Percentiles rank a stretch among this genome's conserved stretches.
Conservation (phyloP, 148 eudicot genomes). For the Cornus suecica region DNA sequence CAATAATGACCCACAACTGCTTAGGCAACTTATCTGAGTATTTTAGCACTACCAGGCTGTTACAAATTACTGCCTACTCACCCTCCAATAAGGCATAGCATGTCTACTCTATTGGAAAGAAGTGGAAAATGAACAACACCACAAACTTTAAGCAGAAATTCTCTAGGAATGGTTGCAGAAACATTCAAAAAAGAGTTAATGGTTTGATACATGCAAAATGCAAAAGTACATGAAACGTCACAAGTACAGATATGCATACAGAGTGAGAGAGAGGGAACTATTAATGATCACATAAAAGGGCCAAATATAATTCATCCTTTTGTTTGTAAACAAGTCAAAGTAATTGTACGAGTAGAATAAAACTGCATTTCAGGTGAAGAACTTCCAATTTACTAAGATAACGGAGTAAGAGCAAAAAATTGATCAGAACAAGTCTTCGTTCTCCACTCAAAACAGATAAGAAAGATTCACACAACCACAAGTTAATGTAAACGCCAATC, state of each 20-base stretch:
- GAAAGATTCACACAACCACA: background rate
- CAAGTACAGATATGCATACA: background rate
- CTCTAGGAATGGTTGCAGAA: background rate
- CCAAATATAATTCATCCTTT: background rate
- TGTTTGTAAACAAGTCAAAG: background rate
- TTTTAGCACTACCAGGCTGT: background rate
- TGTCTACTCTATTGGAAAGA: background rate
- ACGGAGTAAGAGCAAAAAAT: too few species aligned
- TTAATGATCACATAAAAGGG: background rate
- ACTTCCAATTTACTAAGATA: background rate
- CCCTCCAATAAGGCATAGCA: background rate
- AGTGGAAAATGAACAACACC: background rate
- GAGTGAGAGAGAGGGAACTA: background rate
- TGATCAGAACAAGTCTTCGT: too few species aligned
- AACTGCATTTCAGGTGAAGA: background rate
- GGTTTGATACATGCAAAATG: background rate
- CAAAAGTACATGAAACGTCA: background rate
- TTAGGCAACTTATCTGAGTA: background rate
- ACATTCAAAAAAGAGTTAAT: background rate
- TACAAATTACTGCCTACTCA: background rate
- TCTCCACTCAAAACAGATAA: too few species aligned
- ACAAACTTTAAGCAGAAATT: too few species aligned
- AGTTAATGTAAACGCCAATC: too few species aligned
- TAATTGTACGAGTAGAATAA: background rate
- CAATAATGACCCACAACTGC: background rate